A percentile compares a stretch with the other conserved stretches of the same genome.
Evolutionary conservation across 2,329 filamentous ascomycete genomes (phyloP).

Genomic region (Phyllosticta paracitricarpa): DNA sequence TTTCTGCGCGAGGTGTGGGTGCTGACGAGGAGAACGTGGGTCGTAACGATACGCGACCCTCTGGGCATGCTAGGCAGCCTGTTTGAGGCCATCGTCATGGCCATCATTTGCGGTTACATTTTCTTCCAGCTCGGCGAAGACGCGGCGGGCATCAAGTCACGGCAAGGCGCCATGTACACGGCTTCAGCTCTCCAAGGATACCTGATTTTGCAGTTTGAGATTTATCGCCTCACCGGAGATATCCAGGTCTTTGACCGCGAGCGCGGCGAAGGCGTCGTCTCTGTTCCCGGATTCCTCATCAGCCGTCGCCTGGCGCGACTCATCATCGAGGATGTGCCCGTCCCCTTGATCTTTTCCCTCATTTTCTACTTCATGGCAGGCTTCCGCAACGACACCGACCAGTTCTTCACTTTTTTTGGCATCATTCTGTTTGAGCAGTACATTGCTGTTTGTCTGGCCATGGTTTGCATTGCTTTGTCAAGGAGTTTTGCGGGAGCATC

Average conservation of each 20-base stretch:
- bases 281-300: conserved; percentile 57
- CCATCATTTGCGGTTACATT: conserved; percentile 54
- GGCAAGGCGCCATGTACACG: conserved; percentile 63
- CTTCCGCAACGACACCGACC: conserved; percentile 51
- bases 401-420: conserved; percentile 64
- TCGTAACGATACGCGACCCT: conserved; percentile 65
- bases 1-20: conserved; percentile 50
- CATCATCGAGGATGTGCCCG: conserved; percentile 61
- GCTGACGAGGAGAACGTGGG: conserved; percentile 58
- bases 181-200: conserved; percentile 65
- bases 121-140: conserved; percentile 57
- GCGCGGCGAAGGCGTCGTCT: conserved; percentile 60
- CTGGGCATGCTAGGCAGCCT: conserved; percentile 64
- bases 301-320: conserved; percentile 60
- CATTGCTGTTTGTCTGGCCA: conserved; percentile 61
- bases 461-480: conserved; percentile 54
- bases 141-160: conserved; percentile 61
- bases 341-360: conserved; percentile 59
- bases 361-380: conserved; percentile 74
- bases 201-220: conserved; percentile 65
- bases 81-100: conserved; percentile 60
- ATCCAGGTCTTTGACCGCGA: conserved; percentile 70
- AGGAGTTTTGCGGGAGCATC: conserved; percentile 62
- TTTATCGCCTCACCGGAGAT: conserved; percentile 63
- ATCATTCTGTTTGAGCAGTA: conserved; percentile 62